Base-by-base conservation (phyloP, 306 rosid species). In the Lotus japonicus region DNA sequence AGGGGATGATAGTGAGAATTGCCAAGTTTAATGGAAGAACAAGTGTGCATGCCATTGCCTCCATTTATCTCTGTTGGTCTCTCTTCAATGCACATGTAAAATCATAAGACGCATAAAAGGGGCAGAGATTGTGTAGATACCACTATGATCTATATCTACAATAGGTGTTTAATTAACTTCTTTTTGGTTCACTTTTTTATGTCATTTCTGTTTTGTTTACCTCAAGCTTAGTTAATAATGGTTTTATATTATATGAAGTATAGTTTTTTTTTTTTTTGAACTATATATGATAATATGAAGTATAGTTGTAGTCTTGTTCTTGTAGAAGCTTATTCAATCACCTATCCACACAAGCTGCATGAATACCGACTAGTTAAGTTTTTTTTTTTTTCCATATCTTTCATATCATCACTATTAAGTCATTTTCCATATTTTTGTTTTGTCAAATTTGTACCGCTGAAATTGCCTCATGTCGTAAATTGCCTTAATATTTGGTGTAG, bases 101-200 rank as follows among this genome's bases (percentile, higher is more conserved):
- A 53, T 70, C 71, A 26, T 45, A 46, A 43, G 43, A 41, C 31
- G 51, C 56, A 8, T 39, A 26, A 12, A 54, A 38, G 64, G 54
- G 57, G 70, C 19, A 64, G 61, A 53, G 49, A 57, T 15, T 11
- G 62, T 58, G 77, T 75, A 43, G 71, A 69, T 74, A 75, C 48
- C 14, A 55, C 45, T 49, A 28, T 21, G 3, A 21, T 71, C 50
- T 70, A 13, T 23, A 8, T 64, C 14, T 54, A 33, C 12, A 3
- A 58, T 31, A 31, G 36, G 36, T 38, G 49, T 16, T 50, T 4
- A 7, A 11, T 64, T 53, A 72, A 72, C 77, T 23, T 61, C 13
- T 2, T 6, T 58, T 18, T 53, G 21, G 11, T 45, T 73, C 21
- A 5, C 61, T 31, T 78, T 36, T 68, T 21, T 11, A 19, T 51